phyloP scores from a whole-genome alignment of 371 early-diverging fungal genomes.

The Parasitella parasitica region DNA sequence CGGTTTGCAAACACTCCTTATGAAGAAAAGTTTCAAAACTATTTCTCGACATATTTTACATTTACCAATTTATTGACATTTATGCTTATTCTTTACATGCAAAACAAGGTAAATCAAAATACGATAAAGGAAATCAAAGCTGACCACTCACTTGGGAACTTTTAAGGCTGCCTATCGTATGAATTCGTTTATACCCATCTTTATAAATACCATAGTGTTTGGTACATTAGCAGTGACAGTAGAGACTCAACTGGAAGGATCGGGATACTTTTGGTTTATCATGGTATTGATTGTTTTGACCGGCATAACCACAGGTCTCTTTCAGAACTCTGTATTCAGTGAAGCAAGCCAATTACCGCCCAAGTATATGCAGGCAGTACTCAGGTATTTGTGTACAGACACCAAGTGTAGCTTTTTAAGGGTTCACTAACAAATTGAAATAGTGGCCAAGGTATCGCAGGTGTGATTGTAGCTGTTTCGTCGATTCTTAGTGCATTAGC shows the following conservation, averaged over 20 bases:
- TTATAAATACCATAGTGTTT: conserved; percentile 38
- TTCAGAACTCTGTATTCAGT: conserved; percentile 74
- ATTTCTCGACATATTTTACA: conserved; percentile 70
- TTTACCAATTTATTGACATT: conserved; percentile 59
- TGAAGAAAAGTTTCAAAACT: conserved; percentile 72
- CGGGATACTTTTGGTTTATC: conserved; percentile 61
- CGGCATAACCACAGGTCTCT: conserved; percentile 64
- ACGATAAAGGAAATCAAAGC: no score
- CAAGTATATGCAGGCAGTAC: conserved; percentile 70
- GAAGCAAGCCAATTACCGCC: conserved; percentile 73
- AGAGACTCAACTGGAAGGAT: conserved; percentile 24
- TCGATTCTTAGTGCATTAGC: conserved; percentile 55
- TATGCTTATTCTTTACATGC: conserved; percentile 57
- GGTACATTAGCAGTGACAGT: conserved; percentile 36
- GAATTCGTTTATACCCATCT: conserved; percentile 28
- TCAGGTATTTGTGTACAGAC: conserved; percentile 47
- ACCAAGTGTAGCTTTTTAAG: neutral
- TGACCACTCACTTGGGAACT: no score
- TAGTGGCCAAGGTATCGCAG: conserved; percentile 64
- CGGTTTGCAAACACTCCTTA: conserved; percentile 62
- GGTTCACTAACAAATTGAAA: neutral
- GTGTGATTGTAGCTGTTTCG: conserved; percentile 59
- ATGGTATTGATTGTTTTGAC: conserved; percentile 58
- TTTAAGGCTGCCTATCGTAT: conserved; percentile 22
- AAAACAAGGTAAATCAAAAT: conserved; percentile 56